Evolutionary conservation across 345 rosid genomes (phyloP).

Genomic region (Citrus medica): DNA sequence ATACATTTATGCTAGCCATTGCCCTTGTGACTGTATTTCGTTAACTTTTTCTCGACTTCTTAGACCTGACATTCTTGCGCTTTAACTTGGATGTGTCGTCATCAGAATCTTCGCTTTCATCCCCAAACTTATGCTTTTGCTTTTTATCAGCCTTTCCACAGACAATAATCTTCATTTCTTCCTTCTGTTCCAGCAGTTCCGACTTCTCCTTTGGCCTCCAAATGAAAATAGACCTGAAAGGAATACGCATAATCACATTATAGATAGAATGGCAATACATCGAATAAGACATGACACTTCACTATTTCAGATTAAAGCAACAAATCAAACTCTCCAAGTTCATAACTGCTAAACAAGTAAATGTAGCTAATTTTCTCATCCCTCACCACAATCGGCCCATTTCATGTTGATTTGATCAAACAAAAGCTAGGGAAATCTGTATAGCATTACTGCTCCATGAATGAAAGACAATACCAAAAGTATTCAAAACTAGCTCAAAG

Average conservation of each 20-base stretch:
- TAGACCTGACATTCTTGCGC: constrained; percentile 50
- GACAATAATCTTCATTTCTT: constrained; percentile 51
- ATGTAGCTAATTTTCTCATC: not conserved
- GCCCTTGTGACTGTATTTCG: constrained; percentile 28
- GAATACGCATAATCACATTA: constrained; percentile 2
- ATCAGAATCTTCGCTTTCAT: constrained; percentile 51
- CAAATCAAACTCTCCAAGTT: not conserved
- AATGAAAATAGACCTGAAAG: constrained; percentile 75
- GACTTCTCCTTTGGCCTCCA: constrained; percentile 76
- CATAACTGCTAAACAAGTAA: not conserved
- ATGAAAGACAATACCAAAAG: not conserved
- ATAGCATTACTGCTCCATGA: not conserved
- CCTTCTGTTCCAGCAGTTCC: constrained; percentile 47
- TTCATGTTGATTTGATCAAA: not conserved
- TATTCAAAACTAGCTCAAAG: not conserved
- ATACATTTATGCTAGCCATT: constrained; percentile 19
- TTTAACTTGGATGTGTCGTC: constrained; percentile 43
- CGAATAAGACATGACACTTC: not conserved
- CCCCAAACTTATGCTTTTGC: constrained; percentile 35
- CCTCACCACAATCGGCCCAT: not conserved
- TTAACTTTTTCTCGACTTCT: constrained; percentile 32
- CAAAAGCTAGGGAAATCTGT: not conserved
- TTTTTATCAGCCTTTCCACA: constrained; percentile 52
- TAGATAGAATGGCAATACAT: not conserved
- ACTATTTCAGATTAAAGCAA: not conserved